Base-by-base conservation (phyloP, 2,329 filamentous ascomycete genomes). In the Metarhizium rileyi region DNA sequence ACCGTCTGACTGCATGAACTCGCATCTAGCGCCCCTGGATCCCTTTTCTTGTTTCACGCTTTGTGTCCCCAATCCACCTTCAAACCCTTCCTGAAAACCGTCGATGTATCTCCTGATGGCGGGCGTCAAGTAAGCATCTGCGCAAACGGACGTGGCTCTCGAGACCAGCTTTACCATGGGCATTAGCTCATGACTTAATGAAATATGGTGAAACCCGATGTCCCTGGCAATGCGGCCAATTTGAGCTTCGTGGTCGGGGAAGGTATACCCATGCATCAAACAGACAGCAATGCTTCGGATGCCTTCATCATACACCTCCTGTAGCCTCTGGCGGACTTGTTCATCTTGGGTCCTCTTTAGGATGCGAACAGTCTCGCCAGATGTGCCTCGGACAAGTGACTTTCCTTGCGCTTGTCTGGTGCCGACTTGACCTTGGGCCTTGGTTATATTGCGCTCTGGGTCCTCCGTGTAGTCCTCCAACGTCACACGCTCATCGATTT, bases 401-500 rank as follows among this genome's bases (percentile, higher is more conserved):
- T 76, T 67, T 1, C 73, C 70, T 30, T 75, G 61, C 16, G 70
- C 63, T 2, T 73, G 72, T 4, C 68, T 58, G 2, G 71, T 73
- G 4, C 78, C 74, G 4, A 72, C 71, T 52, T 72, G 70, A 1
- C 72, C 76, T 8, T 81, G 69, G 2, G 76, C 65, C 0, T 78
- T 79, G 3, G 53, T 55, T 3, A 52, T 26, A 44, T 38, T 47
- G 0, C 57, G 54, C 38, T 77, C 70, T 0, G 84, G 84, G 51
- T 88, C 82, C 59, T 88, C 84, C 0, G 83, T 80, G 55, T 86
- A 87, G 54, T 86, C 83, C 55, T 88, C 84, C 44, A 89, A 66
- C 0, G 84, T 87, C 4, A 89, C 81, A 30, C 85, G 72, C 67
- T 89, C 85, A 48, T 87, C 81, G n/a, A 89, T 75, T 63, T 89